Evolutionary conservation across 345 rosid genomes (phyloP), one percentile per base, ranked within the genome.

Genomic region (Citrus reticulata): DNA sequence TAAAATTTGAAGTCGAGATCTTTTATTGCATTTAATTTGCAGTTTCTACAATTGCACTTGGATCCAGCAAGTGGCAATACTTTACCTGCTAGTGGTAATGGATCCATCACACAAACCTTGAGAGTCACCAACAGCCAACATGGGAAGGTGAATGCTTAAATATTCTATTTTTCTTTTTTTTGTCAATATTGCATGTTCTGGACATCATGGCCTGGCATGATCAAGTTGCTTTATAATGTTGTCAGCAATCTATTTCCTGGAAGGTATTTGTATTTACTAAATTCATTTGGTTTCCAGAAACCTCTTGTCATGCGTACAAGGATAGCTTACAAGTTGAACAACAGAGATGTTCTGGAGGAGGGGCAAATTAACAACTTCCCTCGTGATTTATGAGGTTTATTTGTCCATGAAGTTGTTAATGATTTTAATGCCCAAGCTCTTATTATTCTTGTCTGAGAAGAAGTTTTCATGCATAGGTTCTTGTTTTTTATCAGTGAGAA

Each of bases 21-120:
- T 71, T 39, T 25, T 13, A 77, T 61, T 80, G 51, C 70, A 78
- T 79, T 37, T 54, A 67, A 72, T 80, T 60, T 80, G 37, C 97
- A 96, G 99, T 96, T 96, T 83, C 98, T 96, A 76, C 97, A 96
- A 82, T 89, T 96, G 78, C 97, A 91, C 83, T 87, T 96, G 84
- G 98, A 96, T 80, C 94, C 99, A 75, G 97, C 97, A 54, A 94
- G 95, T 74, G 57, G 95, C 90, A 91, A 86, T 71, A 88, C 85
- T 60, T 89, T 96, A 51, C 93, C 89, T 35, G 92, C 89, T 20
- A 86, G 86, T 65, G 88, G 92, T 79, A 87, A 77, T 76, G 93
- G 90, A 66, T 88, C 85, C 64, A 84, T 94, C 72, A 87, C 82
- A 27, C 99, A 94, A 82, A 89, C 59, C 59, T 84, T 94, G 85